Conservation (phyloP, 2,329 filamentous ascomycete genomes). For the Calcarisporium arbuscula region DNA sequence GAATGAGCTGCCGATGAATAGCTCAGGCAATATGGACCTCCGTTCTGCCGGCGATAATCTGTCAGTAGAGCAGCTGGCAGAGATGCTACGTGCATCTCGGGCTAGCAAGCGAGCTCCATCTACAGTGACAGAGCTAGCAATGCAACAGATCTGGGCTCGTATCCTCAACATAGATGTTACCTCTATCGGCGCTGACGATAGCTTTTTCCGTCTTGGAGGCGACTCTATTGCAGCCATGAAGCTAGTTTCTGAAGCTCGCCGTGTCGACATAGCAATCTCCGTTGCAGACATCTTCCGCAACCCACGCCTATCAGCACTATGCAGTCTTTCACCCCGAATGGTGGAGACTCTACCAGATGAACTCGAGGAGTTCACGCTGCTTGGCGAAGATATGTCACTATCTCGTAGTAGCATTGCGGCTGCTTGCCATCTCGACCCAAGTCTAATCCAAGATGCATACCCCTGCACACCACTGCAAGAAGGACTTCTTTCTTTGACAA, state of each 20-base stretch:
- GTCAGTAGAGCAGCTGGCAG: too few species aligned
- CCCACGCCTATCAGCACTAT: slow-evolving; percentile 8
- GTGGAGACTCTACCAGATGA: too few species aligned
- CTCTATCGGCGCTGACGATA: slow-evolving; percentile 22
- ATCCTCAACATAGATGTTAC: slow-evolving; percentile 3
- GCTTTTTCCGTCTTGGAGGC: slow-evolving; percentile 21
- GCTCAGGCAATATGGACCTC: too few species aligned
- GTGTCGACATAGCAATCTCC: slow-evolving; percentile 4
- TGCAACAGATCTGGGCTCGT: slow-evolving; percentile 7
- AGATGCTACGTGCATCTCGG: too few species aligned
- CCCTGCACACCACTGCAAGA: slow-evolving; percentile 2
- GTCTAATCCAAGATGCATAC: neutral
- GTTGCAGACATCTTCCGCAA: slow-evolving; percentile 14
- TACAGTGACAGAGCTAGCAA: slow-evolving; percentile 3
- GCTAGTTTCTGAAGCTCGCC: slow-evolving; percentile 7
- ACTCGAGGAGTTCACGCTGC: too few species aligned
- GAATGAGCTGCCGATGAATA: too few species aligned
- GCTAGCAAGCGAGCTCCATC: slow-evolving; percentile 4
- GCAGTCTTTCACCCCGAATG: too few species aligned
- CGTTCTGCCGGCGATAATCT: too few species aligned
- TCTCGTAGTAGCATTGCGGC: too few species aligned
- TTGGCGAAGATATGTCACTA: too few species aligned
- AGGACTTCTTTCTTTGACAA: slow-evolving; percentile 19
- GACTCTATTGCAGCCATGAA: slow-evolving; percentile 20
- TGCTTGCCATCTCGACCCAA: neutral